These are phyloP conservation scores for Blepharisma stoltei DNA, from an alignment of 73 alveolate genomes.

Conservation along the genomic window DNA sequence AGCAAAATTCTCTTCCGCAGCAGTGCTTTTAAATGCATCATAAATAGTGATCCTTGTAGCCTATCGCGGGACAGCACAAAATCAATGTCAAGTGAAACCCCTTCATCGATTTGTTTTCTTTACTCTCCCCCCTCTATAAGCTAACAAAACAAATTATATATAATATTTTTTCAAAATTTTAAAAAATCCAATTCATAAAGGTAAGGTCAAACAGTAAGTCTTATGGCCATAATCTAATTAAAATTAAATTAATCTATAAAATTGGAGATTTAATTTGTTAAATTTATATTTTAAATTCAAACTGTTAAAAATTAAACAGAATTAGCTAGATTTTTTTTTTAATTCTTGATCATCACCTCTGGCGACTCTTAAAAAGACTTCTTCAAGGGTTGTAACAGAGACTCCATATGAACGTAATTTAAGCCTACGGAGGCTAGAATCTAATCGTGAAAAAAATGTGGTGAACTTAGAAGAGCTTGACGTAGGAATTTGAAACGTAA, in stretches of 20 bases:
- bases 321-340: too few relatives aligned
- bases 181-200: too few relatives aligned
- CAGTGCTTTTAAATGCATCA: conserved; percentile 66
- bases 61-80: not conserved
- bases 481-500: conserved; percentile 63
- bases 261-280: too few relatives aligned
- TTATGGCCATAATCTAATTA: too few relatives aligned
- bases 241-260: too few relatives aligned
- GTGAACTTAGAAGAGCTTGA: conserved; percentile 52
- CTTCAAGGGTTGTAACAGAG: conserved; percentile 93
- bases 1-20: conserved; percentile 65
- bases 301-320: too few relatives aligned
- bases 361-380: conserved; percentile 86
- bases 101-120: not conserved
- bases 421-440: conserved; percentile 48
- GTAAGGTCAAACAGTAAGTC: too few relatives aligned
- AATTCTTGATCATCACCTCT: conserved; percentile 14
- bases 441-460: conserved; percentile 69
- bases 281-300: too few relatives aligned
- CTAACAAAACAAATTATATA: too few relatives aligned
- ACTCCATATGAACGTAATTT: conserved; percentile 84
- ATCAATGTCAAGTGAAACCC: not conserved
- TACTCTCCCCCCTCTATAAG: too few relatives aligned
- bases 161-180: too few relatives aligned
- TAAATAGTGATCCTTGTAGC: conserved; percentile 33